Conservation (phyloP, 352 stramenopile species). For the Phytopythium cucurbitacearum region DNA sequence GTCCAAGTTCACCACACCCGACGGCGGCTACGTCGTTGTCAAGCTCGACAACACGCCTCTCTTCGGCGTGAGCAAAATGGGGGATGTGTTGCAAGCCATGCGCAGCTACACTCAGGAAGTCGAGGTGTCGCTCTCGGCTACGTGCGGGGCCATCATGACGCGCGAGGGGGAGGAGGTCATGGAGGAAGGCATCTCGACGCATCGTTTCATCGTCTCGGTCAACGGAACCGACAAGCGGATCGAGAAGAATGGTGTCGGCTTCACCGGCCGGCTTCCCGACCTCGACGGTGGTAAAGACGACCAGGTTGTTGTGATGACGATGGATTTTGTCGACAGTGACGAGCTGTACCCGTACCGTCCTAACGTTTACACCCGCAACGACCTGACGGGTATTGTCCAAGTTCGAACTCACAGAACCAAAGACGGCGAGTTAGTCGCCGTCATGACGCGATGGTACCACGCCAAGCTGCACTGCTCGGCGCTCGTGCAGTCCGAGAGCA, state of each 20-base stretch:
- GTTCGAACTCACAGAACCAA: constrained; percentile 1
- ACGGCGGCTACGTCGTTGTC: constrained; percentile 25
- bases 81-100: constrained; percentile 27
- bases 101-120: constrained; percentile 28
- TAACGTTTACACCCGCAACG: constrained; percentile 6
- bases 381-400: background rate
- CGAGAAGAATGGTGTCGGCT: constrained; percentile 34
- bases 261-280: constrained; percentile 19
- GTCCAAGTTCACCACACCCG: constrained; percentile 20
- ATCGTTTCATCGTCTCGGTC: constrained; percentile 35
- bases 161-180: constrained; percentile 37
- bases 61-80: constrained; percentile 13
- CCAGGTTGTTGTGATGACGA: constrained; percentile 19
- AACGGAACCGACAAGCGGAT: constrained; percentile 12
- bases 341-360: constrained; percentile 15
- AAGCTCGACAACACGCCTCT: constrained; percentile 31
- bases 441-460: constrained; percentile 5
- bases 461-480: constrained; percentile 4
- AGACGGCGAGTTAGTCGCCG: background rate
- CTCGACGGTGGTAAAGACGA: constrained; percentile 7
- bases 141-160: constrained; percentile 32
- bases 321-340: constrained; percentile 14
- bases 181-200: constrained; percentile 30
- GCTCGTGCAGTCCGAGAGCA: constrained; percentile 3
- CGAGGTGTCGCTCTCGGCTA: constrained; percentile 38